These are phyloP conservation scores for Ogataea trehaloabstinens DNA, from an alignment of 805 yeast genomes.

Conservation along the genomic window DNA sequence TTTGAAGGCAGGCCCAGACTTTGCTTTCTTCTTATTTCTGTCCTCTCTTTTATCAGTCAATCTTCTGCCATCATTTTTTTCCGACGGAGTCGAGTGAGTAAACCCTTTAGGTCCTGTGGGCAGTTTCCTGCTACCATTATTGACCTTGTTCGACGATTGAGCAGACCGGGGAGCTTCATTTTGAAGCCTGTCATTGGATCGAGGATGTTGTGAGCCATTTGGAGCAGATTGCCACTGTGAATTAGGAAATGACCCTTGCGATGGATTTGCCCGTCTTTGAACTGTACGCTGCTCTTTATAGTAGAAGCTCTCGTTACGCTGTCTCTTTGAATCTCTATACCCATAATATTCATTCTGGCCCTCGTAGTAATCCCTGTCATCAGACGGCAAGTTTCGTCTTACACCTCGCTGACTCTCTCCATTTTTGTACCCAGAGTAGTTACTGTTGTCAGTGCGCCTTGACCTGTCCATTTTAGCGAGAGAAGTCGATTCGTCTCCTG, in stretches of 20 bases:
- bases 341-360: slow-evolving; percentile 9
- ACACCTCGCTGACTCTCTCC: slow-evolving; percentile 5
- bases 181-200: slow-evolving; percentile 2
- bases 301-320: slow-evolving; percentile 6
- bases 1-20: slow-evolving; percentile 13
- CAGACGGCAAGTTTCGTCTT: slow-evolving; percentile 12
- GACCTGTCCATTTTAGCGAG: slow-evolving; percentile 11
- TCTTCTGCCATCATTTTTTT: neutral
- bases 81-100: slow-evolving; percentile 1
- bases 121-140: slow-evolving; percentile 8
- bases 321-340: slow-evolving; percentile 11
- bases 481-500: no score
- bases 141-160: slow-evolving; percentile 1
- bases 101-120: slow-evolving; percentile 22
- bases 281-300: neutral
- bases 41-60: neutral
- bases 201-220: neutral
- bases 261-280: neutral
- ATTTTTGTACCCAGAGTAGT: slow-evolving; percentile 5
- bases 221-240: neutral
- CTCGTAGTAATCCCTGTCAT: slow-evolving; percentile 9
- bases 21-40: slow-evolving; percentile 1
- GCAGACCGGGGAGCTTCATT: no score
- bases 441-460: slow-evolving; percentile 4
- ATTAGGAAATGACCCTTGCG: neutral